Conservation (phyloP, 306 rosid genomes). For the Amphicarpaea edgeworthii region DNA sequence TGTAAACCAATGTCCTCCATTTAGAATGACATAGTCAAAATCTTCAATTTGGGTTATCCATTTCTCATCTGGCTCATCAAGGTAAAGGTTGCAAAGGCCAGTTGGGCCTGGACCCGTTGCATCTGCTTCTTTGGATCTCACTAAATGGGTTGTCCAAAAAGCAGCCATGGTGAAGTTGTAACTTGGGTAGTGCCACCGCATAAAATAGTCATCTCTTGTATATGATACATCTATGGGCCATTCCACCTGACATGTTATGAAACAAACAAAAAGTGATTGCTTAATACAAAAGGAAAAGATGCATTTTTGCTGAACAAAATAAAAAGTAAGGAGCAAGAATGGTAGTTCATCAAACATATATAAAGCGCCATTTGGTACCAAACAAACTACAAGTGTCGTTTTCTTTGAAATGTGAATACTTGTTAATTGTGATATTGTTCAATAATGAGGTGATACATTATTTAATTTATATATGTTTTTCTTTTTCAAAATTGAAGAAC, state of each 20-base stretch:
- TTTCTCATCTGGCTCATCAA: constrained; percentile 75
- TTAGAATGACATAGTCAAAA: constrained; percentile 70
- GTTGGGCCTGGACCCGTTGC: constrained; percentile 59
- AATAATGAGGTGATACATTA: background rate
- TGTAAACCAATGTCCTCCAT: constrained; percentile 87
- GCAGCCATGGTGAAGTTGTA: constrained; percentile 85
- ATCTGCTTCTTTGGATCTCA: constrained; percentile 61
- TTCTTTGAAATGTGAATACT: constrained; percentile 5
- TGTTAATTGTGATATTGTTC: background rate
- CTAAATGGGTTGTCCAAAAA: constrained; percentile 85
- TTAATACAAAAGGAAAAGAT: background rate
- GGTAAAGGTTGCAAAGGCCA: constrained; percentile 67
- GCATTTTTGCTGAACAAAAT: constrained; percentile 2
- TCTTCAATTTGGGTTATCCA: constrained; percentile 69
- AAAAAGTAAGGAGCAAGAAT: background rate
- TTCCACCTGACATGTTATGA: constrained; percentile 57
- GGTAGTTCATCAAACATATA: background rate
- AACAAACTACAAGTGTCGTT: background rate
- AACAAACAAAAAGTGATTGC: background rate
- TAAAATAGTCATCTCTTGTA: constrained; percentile 61
- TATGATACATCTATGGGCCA: constrained; percentile 83
- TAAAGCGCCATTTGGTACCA: background rate
- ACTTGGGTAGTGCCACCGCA: constrained; percentile 72
- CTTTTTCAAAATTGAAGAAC: background rate
- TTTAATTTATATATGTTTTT: background rate